phyloP scores from a whole-genome alignment of 2,329 filamentous ascomycete genomes.

The Corynespora cassiicola region DNA sequence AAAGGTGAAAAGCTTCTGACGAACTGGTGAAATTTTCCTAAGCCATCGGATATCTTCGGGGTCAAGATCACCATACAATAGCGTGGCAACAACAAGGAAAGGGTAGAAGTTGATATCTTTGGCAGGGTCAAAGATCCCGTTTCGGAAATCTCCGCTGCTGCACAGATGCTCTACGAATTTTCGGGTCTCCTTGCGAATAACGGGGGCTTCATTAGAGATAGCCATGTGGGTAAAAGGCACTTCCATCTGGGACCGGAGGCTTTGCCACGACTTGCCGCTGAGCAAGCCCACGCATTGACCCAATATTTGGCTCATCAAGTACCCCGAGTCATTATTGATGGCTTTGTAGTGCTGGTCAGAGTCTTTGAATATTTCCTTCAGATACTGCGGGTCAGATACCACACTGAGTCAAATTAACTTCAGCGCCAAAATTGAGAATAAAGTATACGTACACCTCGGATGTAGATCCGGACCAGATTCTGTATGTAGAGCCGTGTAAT shows the following conservation, averaged over 20 bases:
- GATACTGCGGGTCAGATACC: constrained; percentile 41
- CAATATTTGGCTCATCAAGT: constrained; percentile 46
- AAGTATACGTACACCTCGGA: no score
- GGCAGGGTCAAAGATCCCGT: constrained; percentile 27
- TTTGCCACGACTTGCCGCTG: constrained; percentile 35
- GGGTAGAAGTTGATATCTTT: constrained; percentile 43
- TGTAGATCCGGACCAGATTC: no score
- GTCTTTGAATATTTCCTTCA: constrained; percentile 49
- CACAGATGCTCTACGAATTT: constrained; percentile 11
- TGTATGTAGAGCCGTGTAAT: no score
- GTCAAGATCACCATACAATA: constrained; percentile 44
- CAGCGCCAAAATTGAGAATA: no score
- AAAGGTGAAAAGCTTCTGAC: constrained; percentile 41
- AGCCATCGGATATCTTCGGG: constrained; percentile 30
- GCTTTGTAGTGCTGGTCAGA: constrained; percentile 54
- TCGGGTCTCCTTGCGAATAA: constrained; percentile 3
- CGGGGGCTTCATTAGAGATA: constrained; percentile 1
- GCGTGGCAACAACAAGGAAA: constrained; percentile 47
- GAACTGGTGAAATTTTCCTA: constrained; percentile 20
- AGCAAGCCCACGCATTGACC: constrained; percentile 53
- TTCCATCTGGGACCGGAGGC: constrained; percentile 24
- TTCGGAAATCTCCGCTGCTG: constrained; percentile 2
- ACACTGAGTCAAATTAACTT: constrained; percentile 32
- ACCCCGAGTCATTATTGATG: constrained; percentile 50
- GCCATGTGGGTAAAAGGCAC: constrained; percentile 18